Evolutionary conservation across 441 rosid genomes (phyloP).

Genomic region (Kokia cookei): DNA sequence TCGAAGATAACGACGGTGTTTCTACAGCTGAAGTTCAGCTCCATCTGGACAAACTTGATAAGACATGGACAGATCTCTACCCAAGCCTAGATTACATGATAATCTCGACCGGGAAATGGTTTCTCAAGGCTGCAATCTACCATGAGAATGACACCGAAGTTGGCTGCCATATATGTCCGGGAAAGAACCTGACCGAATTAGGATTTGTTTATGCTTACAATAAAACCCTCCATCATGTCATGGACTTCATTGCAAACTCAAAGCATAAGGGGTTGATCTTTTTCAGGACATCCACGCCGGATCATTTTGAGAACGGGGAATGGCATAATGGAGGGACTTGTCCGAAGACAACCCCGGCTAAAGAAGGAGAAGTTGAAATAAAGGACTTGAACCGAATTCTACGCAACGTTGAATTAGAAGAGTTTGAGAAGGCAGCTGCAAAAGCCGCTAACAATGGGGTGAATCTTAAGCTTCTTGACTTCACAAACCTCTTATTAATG

Average conservation of each 20-base stretch:
- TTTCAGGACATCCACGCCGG: conserved; percentile 80
- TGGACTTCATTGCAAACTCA: conserved; percentile 53
- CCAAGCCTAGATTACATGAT: conserved; percentile 57
- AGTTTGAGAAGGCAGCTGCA: conserved; percentile 44
- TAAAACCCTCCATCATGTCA: conserved; percentile 41
- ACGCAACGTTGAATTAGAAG: conserved; percentile 48
- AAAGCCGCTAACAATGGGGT: conserved; percentile 40
- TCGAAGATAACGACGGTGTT: conserved; percentile 77
- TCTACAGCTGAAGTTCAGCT: conserved; percentile 69
- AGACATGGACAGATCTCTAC: conserved; percentile 57
- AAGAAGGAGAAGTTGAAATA: conserved; percentile 56
- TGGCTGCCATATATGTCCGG: conserved; percentile 80
- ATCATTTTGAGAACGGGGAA: conserved; percentile 88
- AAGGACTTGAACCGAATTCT: conserved; percentile 55
- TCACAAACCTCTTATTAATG: conserved; percentile 49
- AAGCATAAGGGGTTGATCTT: conserved; percentile 49
- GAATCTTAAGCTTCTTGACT: conserved; percentile 66
- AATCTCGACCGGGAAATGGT: conserved; percentile 92
- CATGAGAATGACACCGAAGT: conserved; percentile 49
- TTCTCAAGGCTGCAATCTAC: conserved; percentile 79
- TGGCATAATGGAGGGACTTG: conserved; percentile 93
- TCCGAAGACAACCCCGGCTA: conserved; percentile 45
- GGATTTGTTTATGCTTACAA: conserved; percentile 80
- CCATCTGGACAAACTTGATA: conserved; percentile 73
- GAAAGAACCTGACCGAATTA: conserved; percentile 47